phyloP scores from a whole-genome alignment of 2,329 filamentous ascomycete species.

The Xylariales sp. region DNA sequence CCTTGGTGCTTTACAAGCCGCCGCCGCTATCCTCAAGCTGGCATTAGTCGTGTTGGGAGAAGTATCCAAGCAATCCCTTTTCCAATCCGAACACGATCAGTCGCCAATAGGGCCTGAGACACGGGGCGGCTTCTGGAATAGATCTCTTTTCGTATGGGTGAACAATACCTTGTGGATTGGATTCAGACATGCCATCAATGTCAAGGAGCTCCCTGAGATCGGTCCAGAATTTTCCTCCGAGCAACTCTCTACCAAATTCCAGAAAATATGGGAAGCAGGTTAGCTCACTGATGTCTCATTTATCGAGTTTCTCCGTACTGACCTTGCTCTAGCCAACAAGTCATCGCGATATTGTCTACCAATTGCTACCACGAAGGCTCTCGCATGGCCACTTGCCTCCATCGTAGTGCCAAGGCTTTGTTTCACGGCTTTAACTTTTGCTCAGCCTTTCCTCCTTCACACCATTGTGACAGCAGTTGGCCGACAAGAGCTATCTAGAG shows the following conservation, averaged over 20 bases:
- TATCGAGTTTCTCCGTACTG: neutral
- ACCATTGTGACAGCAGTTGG: constrained; percentile 1
- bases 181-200: neutral
- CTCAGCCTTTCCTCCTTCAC: constrained; percentile 4
- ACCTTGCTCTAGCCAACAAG: neutral
- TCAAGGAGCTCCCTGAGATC: neutral
- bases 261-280: neutral
- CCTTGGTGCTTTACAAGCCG: neutral
- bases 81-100: neutral
- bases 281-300: neutral
- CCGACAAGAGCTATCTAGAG: neutral
- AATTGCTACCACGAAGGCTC: neutral
- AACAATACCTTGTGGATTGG: neutral
- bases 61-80: neutral
- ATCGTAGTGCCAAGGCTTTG: constrained; percentile 2
- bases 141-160: neutral
- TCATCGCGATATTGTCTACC: neutral
- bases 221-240: neutral
- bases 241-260: neutral
- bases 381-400: neutral
- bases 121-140: neutral
- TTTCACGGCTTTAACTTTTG: constrained; percentile 2
- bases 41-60: neutral
- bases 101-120: neutral
- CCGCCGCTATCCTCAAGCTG: neutral